Evolutionary conservation across 1,139 yeast species (phyloP).

Genomic region (Geotrichum australiense): DNA sequence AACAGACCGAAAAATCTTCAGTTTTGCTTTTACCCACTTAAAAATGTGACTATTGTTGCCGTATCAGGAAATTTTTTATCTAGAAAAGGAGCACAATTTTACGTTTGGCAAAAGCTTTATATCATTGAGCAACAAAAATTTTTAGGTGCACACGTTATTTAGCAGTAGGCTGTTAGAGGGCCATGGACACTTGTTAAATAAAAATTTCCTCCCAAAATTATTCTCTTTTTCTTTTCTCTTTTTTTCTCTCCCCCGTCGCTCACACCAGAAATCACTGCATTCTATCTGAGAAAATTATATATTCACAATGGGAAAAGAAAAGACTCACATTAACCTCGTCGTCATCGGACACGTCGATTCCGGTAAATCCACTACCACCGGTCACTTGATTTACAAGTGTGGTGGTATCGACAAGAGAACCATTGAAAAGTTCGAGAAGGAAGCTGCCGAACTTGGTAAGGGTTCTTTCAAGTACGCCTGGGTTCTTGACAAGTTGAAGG

Average conservation of each 20-base stretch:
- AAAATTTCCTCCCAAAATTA: background rate
- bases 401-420: conserved; percentile 95
- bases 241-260: conserved; percentile 32
- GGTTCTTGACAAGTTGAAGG: conserved; percentile 93
- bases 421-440: conserved; percentile 97
- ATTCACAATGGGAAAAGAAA: conserved; percentile 66
- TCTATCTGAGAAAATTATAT: conserved; percentile 39
- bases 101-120: too few relatives aligned
- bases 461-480: conserved; percentile 99
- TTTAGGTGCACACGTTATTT: too few relatives aligned
- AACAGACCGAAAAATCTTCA: too few relatives aligned
- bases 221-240: conserved; percentile 17
- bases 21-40: too few relatives aligned
- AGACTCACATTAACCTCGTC: conserved; percentile 97
- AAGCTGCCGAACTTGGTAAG: conserved; percentile 97
- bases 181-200: too few relatives aligned
- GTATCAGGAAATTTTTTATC: too few relatives aligned
- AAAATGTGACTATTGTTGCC: too few relatives aligned
- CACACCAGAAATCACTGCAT: conserved; percentile 18
- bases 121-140: too few relatives aligned
- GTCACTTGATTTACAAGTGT: conserved; percentile 97
- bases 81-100: too few relatives aligned
- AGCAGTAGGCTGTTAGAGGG: too few relatives aligned
- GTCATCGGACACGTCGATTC: conserved; percentile 99
- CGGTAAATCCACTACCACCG: conserved; percentile 97